Conservation (phyloP, 495 filamentous ascomycete genomes). For the Xylaria sp. region DNA sequence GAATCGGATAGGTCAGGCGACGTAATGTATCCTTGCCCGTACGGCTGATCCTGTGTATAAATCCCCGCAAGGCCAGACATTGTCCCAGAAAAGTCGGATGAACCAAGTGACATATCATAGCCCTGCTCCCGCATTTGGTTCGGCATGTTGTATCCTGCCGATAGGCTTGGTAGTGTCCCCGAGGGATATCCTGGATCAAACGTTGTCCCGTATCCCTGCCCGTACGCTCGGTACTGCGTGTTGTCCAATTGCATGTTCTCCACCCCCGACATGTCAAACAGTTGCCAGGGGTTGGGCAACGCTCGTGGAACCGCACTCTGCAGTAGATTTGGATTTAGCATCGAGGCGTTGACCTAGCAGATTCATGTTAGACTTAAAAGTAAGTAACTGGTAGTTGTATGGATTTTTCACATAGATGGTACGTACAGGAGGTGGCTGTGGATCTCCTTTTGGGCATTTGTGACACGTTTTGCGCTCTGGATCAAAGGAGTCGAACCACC, state of each 20-base stretch:
- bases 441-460: background rate
- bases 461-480: background rate
- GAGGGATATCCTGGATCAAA: background rate
- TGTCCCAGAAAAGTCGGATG: background rate
- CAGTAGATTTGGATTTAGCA: too few relatives aligned
- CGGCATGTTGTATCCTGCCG: background rate
- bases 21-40: background rate
- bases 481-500: slow-evolving; percentile 16
- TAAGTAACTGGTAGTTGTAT: background rate
- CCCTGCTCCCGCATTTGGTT: background rate
- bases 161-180: background rate
- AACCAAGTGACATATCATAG: background rate
- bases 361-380: background rate
- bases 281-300: background rate
- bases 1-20: background rate
- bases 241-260: background rate
- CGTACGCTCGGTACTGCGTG: background rate
- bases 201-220: background rate
- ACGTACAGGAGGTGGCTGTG: background rate
- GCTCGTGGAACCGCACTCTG: background rate
- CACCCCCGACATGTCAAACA: background rate
- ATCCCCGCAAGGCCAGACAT: background rate
- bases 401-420: background rate
- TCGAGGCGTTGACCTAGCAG: background rate
- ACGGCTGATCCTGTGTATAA: background rate